A percentile compares a stretch with the other conserved stretches of the same genome.
Conservation (phyloP, 176 grass and related monocot genomes). For the Avena atlantica region DNA sequence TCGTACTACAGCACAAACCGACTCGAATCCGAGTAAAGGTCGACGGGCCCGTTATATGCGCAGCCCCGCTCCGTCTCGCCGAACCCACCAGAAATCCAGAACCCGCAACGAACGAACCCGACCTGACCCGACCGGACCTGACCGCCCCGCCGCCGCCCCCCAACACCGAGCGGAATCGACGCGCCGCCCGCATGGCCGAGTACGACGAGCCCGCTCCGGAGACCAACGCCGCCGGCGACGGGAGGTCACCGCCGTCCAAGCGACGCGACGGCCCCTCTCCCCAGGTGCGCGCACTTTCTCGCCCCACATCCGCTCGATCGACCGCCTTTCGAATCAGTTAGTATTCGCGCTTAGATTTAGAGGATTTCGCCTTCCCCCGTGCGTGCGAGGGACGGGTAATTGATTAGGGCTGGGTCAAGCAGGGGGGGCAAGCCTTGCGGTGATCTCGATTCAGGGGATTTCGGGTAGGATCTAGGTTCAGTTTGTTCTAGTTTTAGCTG, state of each 20-base stretch:
- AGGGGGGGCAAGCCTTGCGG: too few species aligned
- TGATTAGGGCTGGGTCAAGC: too few species aligned
- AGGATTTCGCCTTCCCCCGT: neutral
- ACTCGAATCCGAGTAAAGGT: too few species aligned
- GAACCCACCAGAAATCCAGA: neutral
- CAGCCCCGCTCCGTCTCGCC: too few species aligned
- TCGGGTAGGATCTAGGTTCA: neutral
- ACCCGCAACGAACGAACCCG: neutral
- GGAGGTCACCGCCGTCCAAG: slow-evolving; percentile 8
- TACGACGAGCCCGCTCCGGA: neutral
- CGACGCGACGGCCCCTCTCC: neutral
- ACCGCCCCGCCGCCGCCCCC: neutral
- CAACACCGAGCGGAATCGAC: neutral
- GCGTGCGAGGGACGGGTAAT: neutral
- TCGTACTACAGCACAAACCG: too few species aligned
- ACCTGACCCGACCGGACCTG: neutral
- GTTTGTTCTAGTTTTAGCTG: neutral
- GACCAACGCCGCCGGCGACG: neutral
- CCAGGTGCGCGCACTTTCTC: too few species aligned
- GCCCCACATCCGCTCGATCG: neutral
- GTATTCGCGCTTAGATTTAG: neutral
- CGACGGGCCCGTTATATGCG: too few species aligned
- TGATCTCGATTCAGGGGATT: too few species aligned
- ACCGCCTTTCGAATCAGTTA: neutral
- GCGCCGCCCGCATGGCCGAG: slow-evolving; percentile 13